Base-by-base conservation (phyloP, 2,329 filamentous ascomycete species). In the Colletotrichum sp. region DNA sequence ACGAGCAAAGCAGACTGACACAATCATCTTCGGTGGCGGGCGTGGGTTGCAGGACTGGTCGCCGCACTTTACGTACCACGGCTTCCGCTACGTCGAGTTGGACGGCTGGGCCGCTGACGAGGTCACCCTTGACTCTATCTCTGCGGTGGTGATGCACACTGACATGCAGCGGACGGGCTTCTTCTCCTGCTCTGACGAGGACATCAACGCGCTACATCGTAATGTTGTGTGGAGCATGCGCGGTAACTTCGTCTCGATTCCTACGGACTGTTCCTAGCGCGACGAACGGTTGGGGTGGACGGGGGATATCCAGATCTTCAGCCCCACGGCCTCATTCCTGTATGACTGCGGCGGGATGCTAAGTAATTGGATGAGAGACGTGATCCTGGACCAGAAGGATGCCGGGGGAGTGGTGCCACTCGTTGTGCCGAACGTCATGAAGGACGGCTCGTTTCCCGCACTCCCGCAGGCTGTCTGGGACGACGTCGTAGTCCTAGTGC, bases 221-320 rank as follows among this genome's bases (percentile, higher is more conserved):
- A 92, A 92, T 68, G 84, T 88, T 1, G 77, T 82, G 31, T 91
- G 90, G 90, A 85, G 85, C 9, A 90, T 91, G 86, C 84, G 85
- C 21, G 89, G 89, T 0, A 92, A 92, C 76, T 91, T 92, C 75
- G 76, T 91, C 6, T 86, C 84, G 0, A 79, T 91, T 0, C 89
- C 89, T 0, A 91, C 89, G 0, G 90, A 92, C 75, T 90, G 88
- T 75, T 88, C 89, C 0, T 87, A 90, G 76, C 82, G 88, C 1
- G 88, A 91, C 72, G 88, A 90, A 78, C 83, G 88, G 0, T 78
- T 90, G 7, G 86, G 87, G 31, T 89, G 89, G 90, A 88, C 86
- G 1, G 86, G 89, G 16, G 86, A 90, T 74, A 81, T 84, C 21
- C 86, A 86, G 34, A 83, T 86, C 1, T 91, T 91, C 74, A 80